phyloP scores from a whole-genome alignment of 441 rosid species.

The Populus hybrid region DNA sequence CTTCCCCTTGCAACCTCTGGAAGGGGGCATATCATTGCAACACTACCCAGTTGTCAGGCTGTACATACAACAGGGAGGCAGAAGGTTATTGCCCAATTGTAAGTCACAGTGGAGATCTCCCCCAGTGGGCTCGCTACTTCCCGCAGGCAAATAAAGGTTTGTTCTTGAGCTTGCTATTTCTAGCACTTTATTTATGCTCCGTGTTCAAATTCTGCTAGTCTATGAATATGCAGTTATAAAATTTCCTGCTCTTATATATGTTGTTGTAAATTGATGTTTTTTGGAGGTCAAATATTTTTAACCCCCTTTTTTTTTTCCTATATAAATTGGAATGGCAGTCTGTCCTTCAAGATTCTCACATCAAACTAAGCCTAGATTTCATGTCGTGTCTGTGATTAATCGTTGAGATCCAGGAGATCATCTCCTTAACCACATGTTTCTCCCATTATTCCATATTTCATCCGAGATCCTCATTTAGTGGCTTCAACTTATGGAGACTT shows the following conservation, averaged over 20 bases:
- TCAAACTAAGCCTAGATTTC: neutral
- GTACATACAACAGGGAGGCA: conserved; percentile 98
- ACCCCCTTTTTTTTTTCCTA: neutral
- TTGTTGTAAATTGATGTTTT: neutral
- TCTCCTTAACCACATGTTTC: neutral
- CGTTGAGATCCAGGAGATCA: neutral
- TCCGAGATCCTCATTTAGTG: neutral
- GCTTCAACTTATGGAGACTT: neutral
- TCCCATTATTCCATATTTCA: neutral
- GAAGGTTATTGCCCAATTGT: conserved; percentile 99
- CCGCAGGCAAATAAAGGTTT: conserved; percentile 94
- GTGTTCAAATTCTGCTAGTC: neutral
- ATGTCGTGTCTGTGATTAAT: neutral
- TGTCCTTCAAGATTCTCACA: neutral
- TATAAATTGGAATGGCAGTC: neutral
- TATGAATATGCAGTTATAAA: neutral
- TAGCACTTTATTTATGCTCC: neutral
- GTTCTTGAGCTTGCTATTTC: conserved; percentile 5
- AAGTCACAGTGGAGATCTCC: conserved; percentile 90
- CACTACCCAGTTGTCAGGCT: conserved; percentile 87
- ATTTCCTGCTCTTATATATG: neutral
- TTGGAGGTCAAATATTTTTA: neutral
- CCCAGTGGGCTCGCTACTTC: conserved; percentile 97
- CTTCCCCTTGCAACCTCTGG: conserved; percentile 94
- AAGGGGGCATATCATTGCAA: conserved; percentile 96